Conservation (phyloP, 2,329 filamentous ascomycete species). For the Trichoderma polysporum region DNA sequence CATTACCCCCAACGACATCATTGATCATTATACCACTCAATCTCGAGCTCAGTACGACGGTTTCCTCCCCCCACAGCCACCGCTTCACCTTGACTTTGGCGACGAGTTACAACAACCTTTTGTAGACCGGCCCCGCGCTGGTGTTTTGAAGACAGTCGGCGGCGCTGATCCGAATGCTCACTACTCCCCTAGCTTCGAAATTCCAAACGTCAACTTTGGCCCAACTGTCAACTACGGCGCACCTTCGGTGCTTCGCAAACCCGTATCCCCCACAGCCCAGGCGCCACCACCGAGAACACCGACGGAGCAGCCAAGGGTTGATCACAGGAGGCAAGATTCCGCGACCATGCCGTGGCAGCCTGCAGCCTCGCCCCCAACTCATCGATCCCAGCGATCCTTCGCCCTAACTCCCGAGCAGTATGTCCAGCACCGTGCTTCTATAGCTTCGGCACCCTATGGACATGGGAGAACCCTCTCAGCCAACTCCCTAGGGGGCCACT, state of each 20-base stretch:
- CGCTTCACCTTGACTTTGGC: conserved; percentile 25
- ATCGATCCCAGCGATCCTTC: conserved; percentile 42
- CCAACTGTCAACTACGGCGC: conserved; percentile 69
- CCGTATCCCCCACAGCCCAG: conserved; percentile 22
- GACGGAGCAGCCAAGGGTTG: conserved; percentile 27
- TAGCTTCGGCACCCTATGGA: conserved; percentile 54
- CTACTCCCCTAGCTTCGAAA: conserved; percentile 45
- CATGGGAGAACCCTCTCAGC: conserved; percentile 62
- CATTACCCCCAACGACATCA: conserved; percentile 40
- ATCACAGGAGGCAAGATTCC: conserved; percentile 48
- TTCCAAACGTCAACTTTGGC: conserved; percentile 82
- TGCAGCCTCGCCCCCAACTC: conserved; percentile 55
- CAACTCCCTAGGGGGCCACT: conserved; percentile 41
- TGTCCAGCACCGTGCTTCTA: conserved; percentile 71
- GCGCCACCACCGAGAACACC: conserved; percentile 33
- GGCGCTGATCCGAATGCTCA: conserved; percentile 37
- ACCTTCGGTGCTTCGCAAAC: conserved; percentile 32
- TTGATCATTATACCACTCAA: conserved; percentile 39
- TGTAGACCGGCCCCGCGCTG: conserved; percentile 69
- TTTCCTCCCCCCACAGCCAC: conserved; percentile 29
- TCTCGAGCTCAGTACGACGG: conserved; percentile 22
- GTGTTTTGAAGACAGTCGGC: conserved; percentile 77
- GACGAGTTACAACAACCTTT: conserved; percentile 58
- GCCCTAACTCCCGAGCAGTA: conserved; percentile 75
- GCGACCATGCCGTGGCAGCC: conserved; percentile 74